Base-by-base conservation (phyloP, 2,329 filamentous ascomycete species). In the Gaeumannomyces sp. region DNA sequence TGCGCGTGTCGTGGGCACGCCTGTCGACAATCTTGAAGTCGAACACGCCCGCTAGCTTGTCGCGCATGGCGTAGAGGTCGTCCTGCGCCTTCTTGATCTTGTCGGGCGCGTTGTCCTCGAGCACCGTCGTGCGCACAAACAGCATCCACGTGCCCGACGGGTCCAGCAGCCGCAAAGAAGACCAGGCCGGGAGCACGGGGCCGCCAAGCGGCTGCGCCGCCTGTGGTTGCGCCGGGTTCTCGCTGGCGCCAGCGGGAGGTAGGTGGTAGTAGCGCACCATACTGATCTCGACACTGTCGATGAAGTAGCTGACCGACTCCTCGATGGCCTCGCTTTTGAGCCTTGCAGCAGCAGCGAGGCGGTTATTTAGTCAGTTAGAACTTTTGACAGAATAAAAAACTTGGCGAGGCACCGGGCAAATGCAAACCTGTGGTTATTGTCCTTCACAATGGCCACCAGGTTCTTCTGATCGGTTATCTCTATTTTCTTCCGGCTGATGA, bases 101-200 rank as follows among this genome's bases (percentile, higher is more conserved):
- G 53, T 85, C 83, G 0, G 84, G 85, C 63, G 83, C 81, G 68
- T 79, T 83, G 64, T 86, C 84, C 65, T 87, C 83, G 10, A 80
- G 68, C 2, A 87, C 83, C 62, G 84, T 78, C 2, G 79, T 74
- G 65, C 80, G 84, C 65, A 86, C 81, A 50, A 79, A 79, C 35
- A 89, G 75, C 62, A 85, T 78, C 85, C 85, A 88, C 60, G 80
- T 80, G 45, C 76, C 73, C 27, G 75, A 72, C 4, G 77, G 72
- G 68, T 85, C 83, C 22, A 85, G 74, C 0, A 79, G 80, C 2
- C 78, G 73, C 10, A 86, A 74, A 0, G 75, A 72, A 75, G 62
- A 58, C 80, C 68, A 84, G 0, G 81, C 67, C 0, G 83, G 82
- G 0, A 87, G 72, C 11, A 67, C 72, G 1, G 72, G 64, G 38